Conservation (phyloP, 441 rosid genomes). For the Lagerstroemia fauriei region DNA sequence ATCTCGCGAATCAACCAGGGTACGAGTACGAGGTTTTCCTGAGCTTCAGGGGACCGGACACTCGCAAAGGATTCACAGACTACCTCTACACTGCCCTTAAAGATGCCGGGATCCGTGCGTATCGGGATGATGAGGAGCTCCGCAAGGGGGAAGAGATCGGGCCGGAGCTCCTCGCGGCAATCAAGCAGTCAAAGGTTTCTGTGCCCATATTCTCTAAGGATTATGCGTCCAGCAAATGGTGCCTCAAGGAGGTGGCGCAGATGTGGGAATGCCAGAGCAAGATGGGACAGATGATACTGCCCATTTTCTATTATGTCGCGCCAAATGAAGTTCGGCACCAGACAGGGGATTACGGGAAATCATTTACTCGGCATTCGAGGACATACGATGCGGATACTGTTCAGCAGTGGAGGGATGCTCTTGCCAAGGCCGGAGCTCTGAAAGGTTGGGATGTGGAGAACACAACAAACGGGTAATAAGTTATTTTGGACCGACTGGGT, state of each 20-base stretch:
- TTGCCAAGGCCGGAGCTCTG: neutral
- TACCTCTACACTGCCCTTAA: conserved; percentile 1
- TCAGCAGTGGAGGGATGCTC: conserved; percentile 8
- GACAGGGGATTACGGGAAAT: neutral
- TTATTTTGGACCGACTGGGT: neutral
- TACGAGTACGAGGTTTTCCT: neutral
- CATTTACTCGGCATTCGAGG: neutral
- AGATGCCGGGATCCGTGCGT: neutral
- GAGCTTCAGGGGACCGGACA: neutral
- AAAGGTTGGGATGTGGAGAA: conserved; percentile 2
- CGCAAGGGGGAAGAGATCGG: conserved; percentile 4
- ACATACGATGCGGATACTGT: neutral
- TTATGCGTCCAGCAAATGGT: neutral
- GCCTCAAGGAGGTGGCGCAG: conserved; percentile 2
- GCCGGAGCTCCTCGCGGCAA: neutral
- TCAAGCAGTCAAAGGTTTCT: neutral
- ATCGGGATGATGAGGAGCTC: conserved; percentile 1
- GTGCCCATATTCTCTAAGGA: neutral
- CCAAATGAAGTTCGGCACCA: conserved; percentile 2
- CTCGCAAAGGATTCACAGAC: neutral
- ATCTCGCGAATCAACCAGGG: neutral
- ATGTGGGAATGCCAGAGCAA: neutral
- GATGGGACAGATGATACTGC: neutral
- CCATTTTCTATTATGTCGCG: neutral
- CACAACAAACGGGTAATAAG: neutral